Evolutionary conservation across 2,329 filamentous ascomycete species (phyloP).

Genomic region (Paecilomyces fulvus): DNA sequence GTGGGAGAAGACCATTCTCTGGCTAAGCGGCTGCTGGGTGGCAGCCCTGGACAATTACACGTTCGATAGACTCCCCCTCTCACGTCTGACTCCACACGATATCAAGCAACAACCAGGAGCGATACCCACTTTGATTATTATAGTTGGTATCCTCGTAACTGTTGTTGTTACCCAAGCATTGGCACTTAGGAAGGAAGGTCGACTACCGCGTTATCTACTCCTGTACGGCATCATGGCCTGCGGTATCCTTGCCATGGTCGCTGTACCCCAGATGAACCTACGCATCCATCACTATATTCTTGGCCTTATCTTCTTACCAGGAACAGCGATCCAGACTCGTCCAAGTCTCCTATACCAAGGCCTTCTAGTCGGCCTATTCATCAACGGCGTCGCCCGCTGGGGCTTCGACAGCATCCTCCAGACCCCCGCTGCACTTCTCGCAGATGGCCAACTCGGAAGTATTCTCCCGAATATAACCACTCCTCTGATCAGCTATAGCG

Average conservation of each 20-base stretch:
- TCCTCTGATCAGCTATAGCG: slow-evolving; percentile 11
- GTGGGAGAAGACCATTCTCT: slow-evolving; percentile 52
- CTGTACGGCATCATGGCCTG: slow-evolving; percentile 42
- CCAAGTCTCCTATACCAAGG: slow-evolving; percentile 53
- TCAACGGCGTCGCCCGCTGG: slow-evolving; percentile 58
- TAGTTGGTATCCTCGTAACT: slow-evolving; percentile 42
- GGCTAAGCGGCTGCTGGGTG: slow-evolving; percentile 54
- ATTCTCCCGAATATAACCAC: slow-evolving; percentile 20
- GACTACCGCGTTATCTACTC: slow-evolving; percentile 43
- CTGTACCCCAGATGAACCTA: slow-evolving; percentile 49
- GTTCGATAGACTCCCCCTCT: slow-evolving; percentile 54
- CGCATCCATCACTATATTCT: slow-evolving; percentile 59
- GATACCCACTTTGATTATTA: slow-evolving; percentile 47
- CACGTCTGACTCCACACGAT: slow-evolving; percentile 54
- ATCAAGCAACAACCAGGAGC: slow-evolving; percentile 53
- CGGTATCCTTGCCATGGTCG: slow-evolving; percentile 41
- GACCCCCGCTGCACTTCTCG: slow-evolving; percentile 43
- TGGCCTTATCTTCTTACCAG: slow-evolving; percentile 49
- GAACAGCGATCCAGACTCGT: slow-evolving; percentile 51
- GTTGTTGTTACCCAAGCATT: slow-evolving; percentile 50
- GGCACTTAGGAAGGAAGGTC: slow-evolving; percentile 49
- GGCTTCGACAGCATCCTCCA: slow-evolving; percentile 53
- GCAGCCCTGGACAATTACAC: slow-evolving; percentile 56
- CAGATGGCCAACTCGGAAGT: slow-evolving; percentile 26
- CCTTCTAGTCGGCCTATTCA: slow-evolving; percentile 52